phyloP scores from a whole-genome alignment of 2,329 filamentous ascomycete species.

The Beauveria sp. region DNA sequence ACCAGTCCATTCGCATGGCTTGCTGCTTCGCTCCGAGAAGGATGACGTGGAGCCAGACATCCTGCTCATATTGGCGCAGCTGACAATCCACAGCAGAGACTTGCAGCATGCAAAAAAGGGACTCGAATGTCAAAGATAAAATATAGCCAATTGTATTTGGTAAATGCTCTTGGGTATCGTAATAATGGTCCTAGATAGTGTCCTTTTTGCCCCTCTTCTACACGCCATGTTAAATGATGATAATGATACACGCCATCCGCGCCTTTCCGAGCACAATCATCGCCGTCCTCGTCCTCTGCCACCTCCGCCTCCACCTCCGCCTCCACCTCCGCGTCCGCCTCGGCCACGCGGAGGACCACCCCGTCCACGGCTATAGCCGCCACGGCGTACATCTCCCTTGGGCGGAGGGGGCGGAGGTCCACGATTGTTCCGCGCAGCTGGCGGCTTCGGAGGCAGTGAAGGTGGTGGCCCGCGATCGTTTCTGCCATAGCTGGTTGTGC shows the following conservation, averaged over 20 bases:
- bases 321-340: conserved; percentile 19
- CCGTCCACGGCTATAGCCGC: background rate
- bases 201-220: background rate
- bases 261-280: background rate
- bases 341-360: conserved; percentile 12
- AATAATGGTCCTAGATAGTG: background rate
- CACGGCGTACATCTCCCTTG: background rate
- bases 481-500: conserved; percentile 14
- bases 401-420: conserved; percentile 15
- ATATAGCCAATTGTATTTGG: conserved; percentile 1
- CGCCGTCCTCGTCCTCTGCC: conserved; percentile 11
- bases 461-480: conserved; percentile 12
- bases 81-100: background rate
- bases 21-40: background rate
- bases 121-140: background rate
- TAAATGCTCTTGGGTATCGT: background rate
- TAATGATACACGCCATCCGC: background rate
- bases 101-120: background rate
- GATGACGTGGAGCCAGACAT: conserved; percentile 4
- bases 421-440: conserved; percentile 16
- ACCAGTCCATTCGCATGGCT: background rate
- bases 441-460: conserved; percentile 10
- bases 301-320: conserved; percentile 16
- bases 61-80: background rate
- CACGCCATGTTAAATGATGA: background rate